Percentiles rank a stretch among this genome's conserved stretches.
phyloP scores from a whole-genome alignment of 352 stramenopile species.

The Globisporangium takayamanum region DNA sequence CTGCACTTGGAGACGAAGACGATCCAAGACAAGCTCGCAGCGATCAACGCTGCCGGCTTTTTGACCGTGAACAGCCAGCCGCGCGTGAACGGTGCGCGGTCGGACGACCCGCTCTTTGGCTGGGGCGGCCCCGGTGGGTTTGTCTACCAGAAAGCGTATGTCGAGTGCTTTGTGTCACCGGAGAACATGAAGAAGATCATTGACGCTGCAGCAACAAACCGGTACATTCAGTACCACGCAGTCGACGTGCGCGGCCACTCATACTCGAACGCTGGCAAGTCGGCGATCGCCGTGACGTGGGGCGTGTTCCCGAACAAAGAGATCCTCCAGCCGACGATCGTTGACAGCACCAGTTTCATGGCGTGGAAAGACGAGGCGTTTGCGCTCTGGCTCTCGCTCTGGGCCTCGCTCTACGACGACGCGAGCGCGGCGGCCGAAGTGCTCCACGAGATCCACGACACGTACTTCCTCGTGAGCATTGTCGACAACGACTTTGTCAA shows the following conservation, averaged over 20 bases:
- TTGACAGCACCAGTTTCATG: slow-evolving; percentile 96
- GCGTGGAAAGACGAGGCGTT: slow-evolving; percentile 97
- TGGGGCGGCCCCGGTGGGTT: slow-evolving; percentile 94
- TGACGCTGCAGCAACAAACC: slow-evolving; percentile 76
- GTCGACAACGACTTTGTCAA: slow-evolving; percentile 98
- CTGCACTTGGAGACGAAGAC: slow-evolving; percentile 92
- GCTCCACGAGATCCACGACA: slow-evolving; percentile 94
- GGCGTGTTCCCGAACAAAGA: slow-evolving; percentile 97
- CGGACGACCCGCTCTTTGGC: slow-evolving; percentile 91
- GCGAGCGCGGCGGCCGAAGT: slow-evolving; percentile 86
- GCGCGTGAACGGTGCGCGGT: slow-evolving; percentile 88
- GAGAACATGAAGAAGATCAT: slow-evolving; percentile 90
- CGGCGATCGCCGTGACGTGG: slow-evolving; percentile 96
- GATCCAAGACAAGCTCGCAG: slow-evolving; percentile 74
- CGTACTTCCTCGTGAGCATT: slow-evolving; percentile 97
- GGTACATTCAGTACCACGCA: slow-evolving; percentile 87
- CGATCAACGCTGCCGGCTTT: slow-evolving; percentile 84
- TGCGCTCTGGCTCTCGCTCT: slow-evolving; percentile 93
- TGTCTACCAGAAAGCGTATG: slow-evolving; percentile 99
- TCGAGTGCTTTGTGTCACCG: slow-evolving; percentile 97
- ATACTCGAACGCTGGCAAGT: slow-evolving; percentile 87
- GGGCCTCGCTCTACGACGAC: slow-evolving; percentile 95
- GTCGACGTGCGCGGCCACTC: slow-evolving; percentile 87
- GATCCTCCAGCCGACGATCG: slow-evolving; percentile 96
- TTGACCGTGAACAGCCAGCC: slow-evolving; percentile 96